These are phyloP conservation scores for Schizophyllum commune DNA, from an alignment of 1,284 basidiomycete genomes.

Conservation along the genomic window DNA sequence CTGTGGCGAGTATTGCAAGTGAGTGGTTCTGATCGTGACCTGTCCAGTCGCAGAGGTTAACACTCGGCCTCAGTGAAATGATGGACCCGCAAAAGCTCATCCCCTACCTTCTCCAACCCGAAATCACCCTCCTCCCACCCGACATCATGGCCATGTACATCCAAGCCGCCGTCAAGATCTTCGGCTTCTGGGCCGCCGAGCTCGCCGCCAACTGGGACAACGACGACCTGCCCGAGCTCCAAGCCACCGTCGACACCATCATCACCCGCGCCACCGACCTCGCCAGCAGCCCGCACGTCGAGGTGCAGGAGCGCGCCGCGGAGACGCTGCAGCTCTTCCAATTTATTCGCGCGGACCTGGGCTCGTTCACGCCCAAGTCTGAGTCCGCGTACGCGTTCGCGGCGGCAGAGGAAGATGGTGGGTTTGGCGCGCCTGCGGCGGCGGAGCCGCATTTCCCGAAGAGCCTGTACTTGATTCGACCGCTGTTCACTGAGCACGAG, in stretches of 20 bases:
- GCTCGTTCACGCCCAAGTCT: conserved; percentile 41
- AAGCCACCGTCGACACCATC: conserved; percentile 53
- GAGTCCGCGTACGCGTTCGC: conserved; percentile 26
- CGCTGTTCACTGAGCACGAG: conserved; percentile 75
- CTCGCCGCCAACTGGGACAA: conserved; percentile 73
- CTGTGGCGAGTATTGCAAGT: conserved; percentile 88
- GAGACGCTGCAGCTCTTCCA: conserved; percentile 75
- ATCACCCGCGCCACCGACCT: conserved; percentile 49
- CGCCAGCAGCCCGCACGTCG: conserved; percentile 59
- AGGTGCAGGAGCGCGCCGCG: conserved; percentile 89
- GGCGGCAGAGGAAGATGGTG: conserved; percentile 27
- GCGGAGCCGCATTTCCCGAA: conserved; percentile 67
- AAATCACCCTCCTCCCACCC: conserved; percentile 44
- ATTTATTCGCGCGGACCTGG: conserved; percentile 79
- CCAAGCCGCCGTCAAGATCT: conserved; percentile 82
- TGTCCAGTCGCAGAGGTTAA: background rate
- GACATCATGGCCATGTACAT: conserved; percentile 71
- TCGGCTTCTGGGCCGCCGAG: conserved; percentile 76
- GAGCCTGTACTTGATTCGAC: conserved; percentile 81
- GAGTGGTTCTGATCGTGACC: conserved; percentile 12
- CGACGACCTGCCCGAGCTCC: conserved; percentile 55
- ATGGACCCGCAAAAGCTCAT: conserved; percentile 64
- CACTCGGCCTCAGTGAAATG: no score
- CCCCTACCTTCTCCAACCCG: conserved; percentile 58
- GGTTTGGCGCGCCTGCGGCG: conserved; percentile 25